Percentiles rank a stretch among this genome's conserved stretches.
Evolutionary conservation across 2,329 filamentous ascomycete species (phyloP).

Genomic region (Leptographium flavum): DNA sequence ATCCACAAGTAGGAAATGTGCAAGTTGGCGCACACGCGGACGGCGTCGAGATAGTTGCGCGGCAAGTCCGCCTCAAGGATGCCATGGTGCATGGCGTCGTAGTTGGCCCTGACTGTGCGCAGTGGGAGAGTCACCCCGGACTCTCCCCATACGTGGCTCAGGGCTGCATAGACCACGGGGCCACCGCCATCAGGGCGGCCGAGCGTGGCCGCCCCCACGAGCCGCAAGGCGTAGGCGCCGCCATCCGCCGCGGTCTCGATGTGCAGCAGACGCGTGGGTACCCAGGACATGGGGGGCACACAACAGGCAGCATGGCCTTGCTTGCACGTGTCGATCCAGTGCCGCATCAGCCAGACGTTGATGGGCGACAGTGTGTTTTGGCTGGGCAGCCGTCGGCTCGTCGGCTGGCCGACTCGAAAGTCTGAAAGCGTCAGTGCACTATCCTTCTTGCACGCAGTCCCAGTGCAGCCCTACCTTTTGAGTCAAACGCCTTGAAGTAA

Average conservation of each 20-base stretch:
- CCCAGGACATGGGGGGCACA: neutral
- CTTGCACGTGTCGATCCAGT: neutral
- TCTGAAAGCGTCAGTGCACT: neutral
- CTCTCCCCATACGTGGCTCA: neutral
- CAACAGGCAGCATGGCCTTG: neutral
- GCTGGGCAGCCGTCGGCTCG: neutral
- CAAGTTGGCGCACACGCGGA: neutral
- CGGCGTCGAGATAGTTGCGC: conserved; percentile 3
- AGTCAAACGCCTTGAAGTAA: neutral
- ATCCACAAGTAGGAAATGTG: conserved; percentile 5
- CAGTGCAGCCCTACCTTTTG: neutral
- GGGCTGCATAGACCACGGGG: neutral
- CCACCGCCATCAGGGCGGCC: neutral
- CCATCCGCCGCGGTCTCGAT: neutral
- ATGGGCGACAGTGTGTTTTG: neutral
- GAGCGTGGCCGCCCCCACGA: neutral
- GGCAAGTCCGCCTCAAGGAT: neutral
- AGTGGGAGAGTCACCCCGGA: neutral
- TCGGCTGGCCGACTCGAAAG: neutral
- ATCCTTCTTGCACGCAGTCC: too few relatives aligned
- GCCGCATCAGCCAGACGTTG: neutral
- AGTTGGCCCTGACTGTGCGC: neutral
- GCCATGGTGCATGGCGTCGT: neutral
- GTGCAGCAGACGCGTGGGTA: neutral
- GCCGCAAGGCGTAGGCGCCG: neutral